Evolutionary conservation across 495 filamentous ascomycete genomes (phyloP).

Genomic region (Trichoderma virens): DNA sequence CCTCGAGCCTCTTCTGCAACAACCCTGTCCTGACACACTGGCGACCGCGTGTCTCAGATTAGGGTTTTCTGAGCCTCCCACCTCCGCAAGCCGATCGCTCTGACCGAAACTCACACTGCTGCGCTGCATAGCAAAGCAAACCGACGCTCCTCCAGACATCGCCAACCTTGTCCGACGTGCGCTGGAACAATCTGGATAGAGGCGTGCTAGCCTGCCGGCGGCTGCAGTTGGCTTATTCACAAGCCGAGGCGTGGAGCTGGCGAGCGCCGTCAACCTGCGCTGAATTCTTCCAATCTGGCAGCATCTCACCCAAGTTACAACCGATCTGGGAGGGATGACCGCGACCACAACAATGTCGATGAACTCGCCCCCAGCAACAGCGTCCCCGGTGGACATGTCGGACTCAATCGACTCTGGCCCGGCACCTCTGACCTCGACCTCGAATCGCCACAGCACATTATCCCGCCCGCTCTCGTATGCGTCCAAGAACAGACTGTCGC

Average conservation of each 20-base stretch:
- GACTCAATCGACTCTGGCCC: constrained; percentile 51
- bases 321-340: background rate
- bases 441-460: constrained; percentile 47
- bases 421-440: constrained; percentile 53
- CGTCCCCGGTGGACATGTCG: constrained; percentile 41
- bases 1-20: constrained; percentile 5
- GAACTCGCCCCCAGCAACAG: constrained; percentile 43
- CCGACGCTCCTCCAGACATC: background rate
- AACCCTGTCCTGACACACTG: constrained; percentile 5
- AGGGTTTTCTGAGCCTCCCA: constrained; percentile 7
- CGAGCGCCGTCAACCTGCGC: background rate
- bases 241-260: background rate
- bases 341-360: constrained; percentile 54
- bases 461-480: constrained; percentile 63
- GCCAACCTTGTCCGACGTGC: background rate
- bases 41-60: constrained; percentile 8
- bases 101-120: background rate
- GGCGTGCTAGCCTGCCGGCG: background rate
- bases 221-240: background rate
- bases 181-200: background rate
- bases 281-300: constrained; percentile 15
- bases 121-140: background rate
- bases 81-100: constrained; percentile 5
- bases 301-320: constrained; percentile 17
- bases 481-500: constrained; percentile 59